These are phyloP conservation scores for Erysiphe pisi DNA, from an alignment of 2,329 filamentous ascomycete species.

Conservation along the genomic window DNA sequence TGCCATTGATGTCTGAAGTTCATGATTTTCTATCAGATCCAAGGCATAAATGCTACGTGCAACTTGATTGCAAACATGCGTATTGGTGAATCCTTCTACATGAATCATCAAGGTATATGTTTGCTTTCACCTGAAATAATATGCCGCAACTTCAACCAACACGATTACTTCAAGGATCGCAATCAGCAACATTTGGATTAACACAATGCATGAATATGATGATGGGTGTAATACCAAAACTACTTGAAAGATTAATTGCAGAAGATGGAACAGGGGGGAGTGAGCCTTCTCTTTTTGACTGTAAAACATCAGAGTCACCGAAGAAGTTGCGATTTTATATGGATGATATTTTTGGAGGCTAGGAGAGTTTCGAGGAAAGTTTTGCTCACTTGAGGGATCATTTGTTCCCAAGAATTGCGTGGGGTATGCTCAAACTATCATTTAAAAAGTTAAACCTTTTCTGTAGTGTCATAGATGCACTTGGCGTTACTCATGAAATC, in stretches of 20 bases:
- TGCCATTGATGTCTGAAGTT: constrained; percentile 19
- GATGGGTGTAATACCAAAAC: constrained; percentile 3
- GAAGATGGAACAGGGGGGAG: constrained; percentile 15
- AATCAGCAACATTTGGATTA: not conserved
- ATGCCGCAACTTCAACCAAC: constrained; percentile 10
- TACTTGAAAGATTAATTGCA: not conserved
- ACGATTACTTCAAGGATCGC: not conserved
- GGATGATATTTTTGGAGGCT: constrained; percentile 15
- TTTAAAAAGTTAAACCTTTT: constrained; percentile 18
- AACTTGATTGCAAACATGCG: constrained; percentile 3
- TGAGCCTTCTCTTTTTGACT: not conserved
- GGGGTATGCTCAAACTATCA: not conserved
- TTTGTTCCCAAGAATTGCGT: constrained; percentile 6
- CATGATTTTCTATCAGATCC: not conserved
- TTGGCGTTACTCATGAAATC: not conserved
- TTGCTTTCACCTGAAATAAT: constrained; percentile 9
- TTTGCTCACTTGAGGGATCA: not conserved
- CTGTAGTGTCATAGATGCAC: not conserved
- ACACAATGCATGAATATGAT: constrained; percentile 25
- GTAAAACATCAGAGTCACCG: not conserved
- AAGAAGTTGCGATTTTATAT: constrained; percentile 19
- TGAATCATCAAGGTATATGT: not conserved
- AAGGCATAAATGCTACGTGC: not conserved
- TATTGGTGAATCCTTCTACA: not conserved
- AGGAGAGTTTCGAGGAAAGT: not conserved